Conservation (phyloP, 2,329 filamentous ascomycete species). For the Diplodia seriata region DNA sequence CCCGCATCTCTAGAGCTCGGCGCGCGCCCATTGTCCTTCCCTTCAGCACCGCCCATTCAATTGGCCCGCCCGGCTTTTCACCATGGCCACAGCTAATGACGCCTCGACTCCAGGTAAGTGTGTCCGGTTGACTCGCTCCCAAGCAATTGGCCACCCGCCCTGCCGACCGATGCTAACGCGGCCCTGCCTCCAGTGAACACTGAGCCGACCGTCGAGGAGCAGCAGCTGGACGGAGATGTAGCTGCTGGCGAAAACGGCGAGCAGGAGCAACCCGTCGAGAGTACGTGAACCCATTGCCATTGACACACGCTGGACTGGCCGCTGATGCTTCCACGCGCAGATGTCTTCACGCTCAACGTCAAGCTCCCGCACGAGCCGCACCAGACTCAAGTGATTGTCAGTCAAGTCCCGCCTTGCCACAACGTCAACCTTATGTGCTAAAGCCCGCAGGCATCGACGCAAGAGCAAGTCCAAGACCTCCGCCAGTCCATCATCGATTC, state of each 20-base stretch:
- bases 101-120: constrained; percentile 48
- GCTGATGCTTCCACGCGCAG: constrained; percentile 40
- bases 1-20: not conserved
- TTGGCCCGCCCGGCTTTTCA: constrained; percentile 27
- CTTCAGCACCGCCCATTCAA: constrained; percentile 25
- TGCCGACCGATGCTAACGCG: not conserved
- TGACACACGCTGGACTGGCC: not conserved
- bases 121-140: constrained; percentile 32
- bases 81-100: constrained; percentile 48
- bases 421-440: constrained; percentile 40
- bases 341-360: constrained; percentile 75
- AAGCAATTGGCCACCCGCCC: constrained; percentile 21
- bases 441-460: constrained; percentile 73
- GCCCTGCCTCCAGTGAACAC: constrained; percentile 38
- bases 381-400: constrained; percentile 84
- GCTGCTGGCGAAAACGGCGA: constrained; percentile 31
- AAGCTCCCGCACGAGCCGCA: constrained; percentile 80
- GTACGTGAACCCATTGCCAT: constrained; percentile 37
- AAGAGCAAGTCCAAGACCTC: constrained; percentile 97
- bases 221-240: constrained; percentile 36
- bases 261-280: constrained; percentile 41
- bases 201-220: constrained; percentile 40
- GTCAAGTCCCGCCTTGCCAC: constrained; percentile 34
- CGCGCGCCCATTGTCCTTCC: constrained; percentile 25
- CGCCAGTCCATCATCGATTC: constrained; percentile 95